Evolutionary conservation across 2,329 filamentous ascomycete genomes (phyloP).

Genomic region (Colletotrichum eremochloae): DNA sequence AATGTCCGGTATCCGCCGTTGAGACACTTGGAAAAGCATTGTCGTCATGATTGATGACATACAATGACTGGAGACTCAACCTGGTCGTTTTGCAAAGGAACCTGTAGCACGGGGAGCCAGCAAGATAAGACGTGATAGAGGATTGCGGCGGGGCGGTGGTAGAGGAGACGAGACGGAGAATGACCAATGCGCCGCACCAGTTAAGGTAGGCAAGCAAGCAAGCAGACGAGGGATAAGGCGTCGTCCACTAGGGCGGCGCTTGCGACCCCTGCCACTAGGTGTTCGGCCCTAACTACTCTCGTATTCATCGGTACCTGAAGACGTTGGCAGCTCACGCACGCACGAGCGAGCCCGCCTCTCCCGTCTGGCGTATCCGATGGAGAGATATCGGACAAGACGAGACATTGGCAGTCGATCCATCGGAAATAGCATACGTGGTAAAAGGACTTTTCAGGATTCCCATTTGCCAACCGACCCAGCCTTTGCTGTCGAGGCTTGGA

Average conservation of each 20-base stretch:
- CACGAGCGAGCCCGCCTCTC: constrained; percentile 7
- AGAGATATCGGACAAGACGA: constrained; percentile 11
- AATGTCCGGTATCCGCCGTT: constrained; percentile 16
- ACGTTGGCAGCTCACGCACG: background rate
- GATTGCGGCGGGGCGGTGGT: constrained; percentile 29
- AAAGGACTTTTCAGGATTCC: background rate
- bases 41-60: constrained; percentile 33
- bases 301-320: constrained; percentile 37
- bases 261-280: constrained; percentile 35
- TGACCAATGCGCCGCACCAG: constrained; percentile 34
- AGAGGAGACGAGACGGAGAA: constrained; percentile 39
- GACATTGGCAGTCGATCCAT: constrained; percentile 13
- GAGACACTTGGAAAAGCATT: constrained; percentile 3
- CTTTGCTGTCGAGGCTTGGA: constrained; percentile 7
- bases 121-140: constrained; percentile 43
- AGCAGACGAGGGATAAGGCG: constrained; percentile 27
- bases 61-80: constrained; percentile 23
- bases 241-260: constrained; percentile 33
- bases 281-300: constrained; percentile 35
- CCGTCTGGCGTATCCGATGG: constrained; percentile 5
- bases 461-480: constrained; percentile 4
- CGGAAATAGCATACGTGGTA: constrained; percentile 11
- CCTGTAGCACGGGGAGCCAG: constrained; percentile 38
- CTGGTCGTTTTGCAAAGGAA: constrained; percentile 21
- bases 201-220: constrained; percentile 2